Base-by-base conservation (phyloP, 2,329 filamentous ascomycete genomes). In the Pseudophaeomoniella oleicola region DNA sequence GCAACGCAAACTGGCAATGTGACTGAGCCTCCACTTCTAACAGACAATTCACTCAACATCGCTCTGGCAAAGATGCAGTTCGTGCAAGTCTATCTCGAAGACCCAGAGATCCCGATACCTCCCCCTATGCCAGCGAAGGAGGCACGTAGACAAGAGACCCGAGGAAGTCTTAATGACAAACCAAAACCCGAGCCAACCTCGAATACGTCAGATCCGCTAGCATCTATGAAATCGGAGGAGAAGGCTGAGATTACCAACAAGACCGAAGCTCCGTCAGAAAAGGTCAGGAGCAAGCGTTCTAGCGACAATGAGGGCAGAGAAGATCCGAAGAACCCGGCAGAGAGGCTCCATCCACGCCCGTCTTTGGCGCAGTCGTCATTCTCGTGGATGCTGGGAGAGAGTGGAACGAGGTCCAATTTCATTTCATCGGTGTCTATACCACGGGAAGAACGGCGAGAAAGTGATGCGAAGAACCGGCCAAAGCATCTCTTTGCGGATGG, bases 381-480 rank as follows among this genome's bases (percentile, higher is more conserved):
- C 39, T 65, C 64, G 10, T 67, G 64, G 59, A 67, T 67, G 61
- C 53, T 67, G 27, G 64, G 62, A 22, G 58, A 63, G 32, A 54
- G 55, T 39, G 53, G 58, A 30, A 56, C 57, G 36, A 53, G 61
- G 16, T 63, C 60, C 6, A 57, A 55, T 18, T 66, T 66, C 49
- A 60, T 66, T 30, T 59, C 57, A 36, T 58, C 60, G 12, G 57
- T 54, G 13, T 61, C 62, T n/a, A 51, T 55, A 17, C 56, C 59
- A 11, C 60, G 62, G 22, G 62, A 66, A 39, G 57, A 62, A 40
- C 56, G 54, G 38, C 53, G 59, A 38, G 52, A 56, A 19, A 54
- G 42, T 35, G 50, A 51, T 31, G 42, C 42, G 38, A 56, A 43
- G 38, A 39, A 40, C 27, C 56, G 53, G 43, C 48, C 50, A 32